Evolutionary conservation across 1,139 yeast genomes (phyloP).

Genomic region (Lodderomyces elongisporus): DNA sequence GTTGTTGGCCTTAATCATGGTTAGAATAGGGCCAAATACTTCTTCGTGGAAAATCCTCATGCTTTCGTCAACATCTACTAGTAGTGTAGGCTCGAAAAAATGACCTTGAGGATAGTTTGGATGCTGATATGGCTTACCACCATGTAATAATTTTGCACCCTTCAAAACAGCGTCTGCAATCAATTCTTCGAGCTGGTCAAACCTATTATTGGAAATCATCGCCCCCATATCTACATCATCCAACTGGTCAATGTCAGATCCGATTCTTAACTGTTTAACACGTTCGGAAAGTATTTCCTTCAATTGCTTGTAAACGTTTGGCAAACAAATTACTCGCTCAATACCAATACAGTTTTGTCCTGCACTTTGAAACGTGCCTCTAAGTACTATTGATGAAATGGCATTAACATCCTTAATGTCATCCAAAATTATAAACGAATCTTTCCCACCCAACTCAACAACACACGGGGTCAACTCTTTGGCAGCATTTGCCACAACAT

Average conservation of each 20-base stretch:
- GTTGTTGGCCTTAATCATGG: conserved; percentile 65
- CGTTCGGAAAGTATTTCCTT: conserved; percentile 53
- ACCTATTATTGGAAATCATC: conserved; percentile 74
- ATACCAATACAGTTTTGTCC: conserved; percentile 98
- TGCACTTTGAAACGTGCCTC: conserved; percentile 95
- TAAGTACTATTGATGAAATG: conserved; percentile 75
- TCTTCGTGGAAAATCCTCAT: conserved; percentile 85
- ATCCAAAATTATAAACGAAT: conserved; percentile 80
- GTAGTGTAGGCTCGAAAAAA: conserved; percentile 82
- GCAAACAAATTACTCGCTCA: conserved; percentile 82
- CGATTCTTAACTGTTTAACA: conserved; percentile 62
- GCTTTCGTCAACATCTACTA: conserved; percentile 70
- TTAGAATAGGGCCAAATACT: conserved; percentile 87
- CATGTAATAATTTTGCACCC: conserved; percentile 77
- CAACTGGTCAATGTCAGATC: conserved; percentile 86
- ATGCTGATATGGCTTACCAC: conserved; percentile 75
- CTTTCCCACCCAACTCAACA: conserved; percentile 94
- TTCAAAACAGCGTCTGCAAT: conserved; percentile 67
- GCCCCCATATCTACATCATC: conserved; percentile 96
- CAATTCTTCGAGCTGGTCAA: conserved; percentile 58
- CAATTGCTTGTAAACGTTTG: conserved; percentile 57
- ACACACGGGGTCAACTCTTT: conserved; percentile 85
- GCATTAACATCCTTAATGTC: conserved; percentile 53
- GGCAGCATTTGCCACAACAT: conserved; percentile 78
- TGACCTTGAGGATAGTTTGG: conserved; percentile 96